phyloP scores from a whole-genome alignment of 495 filamentous ascomycete genomes.

The Penicillium steckii region DNA sequence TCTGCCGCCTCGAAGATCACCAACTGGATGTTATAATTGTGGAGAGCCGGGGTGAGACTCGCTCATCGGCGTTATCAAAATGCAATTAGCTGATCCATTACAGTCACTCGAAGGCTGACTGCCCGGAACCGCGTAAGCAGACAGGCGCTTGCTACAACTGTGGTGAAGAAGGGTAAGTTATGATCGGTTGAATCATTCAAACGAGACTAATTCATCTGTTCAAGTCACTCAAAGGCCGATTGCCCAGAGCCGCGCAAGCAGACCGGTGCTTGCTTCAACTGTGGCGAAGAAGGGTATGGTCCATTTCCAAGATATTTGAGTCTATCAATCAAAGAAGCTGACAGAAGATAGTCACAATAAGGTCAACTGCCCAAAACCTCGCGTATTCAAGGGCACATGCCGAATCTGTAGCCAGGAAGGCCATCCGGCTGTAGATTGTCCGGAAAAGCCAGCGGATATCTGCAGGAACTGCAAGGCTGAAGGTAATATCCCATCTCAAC shows the following conservation, averaged over 20 bases:
- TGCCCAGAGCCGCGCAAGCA: slow-evolving; percentile 45
- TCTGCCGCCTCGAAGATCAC: too few relatives aligned
- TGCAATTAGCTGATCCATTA: neutral
- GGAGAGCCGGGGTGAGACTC: too few relatives aligned
- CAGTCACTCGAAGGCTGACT: slow-evolving; percentile 8
- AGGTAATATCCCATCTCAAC: slow-evolving; percentile 45
- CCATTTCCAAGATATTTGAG: neutral
- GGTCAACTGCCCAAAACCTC: slow-evolving; percentile 64
- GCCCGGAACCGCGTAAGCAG: slow-evolving; percentile 55
- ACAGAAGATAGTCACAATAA: slow-evolving; percentile 53
- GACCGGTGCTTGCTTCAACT: slow-evolving; percentile 64
- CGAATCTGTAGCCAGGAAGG: slow-evolving; percentile 69
- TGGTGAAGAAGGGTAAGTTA: slow-evolving; percentile 53
- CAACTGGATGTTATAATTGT: too few relatives aligned
- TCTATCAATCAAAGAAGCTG: neutral
- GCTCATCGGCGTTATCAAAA: too few relatives aligned
- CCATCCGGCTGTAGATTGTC: slow-evolving; percentile 70
- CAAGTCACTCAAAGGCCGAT: slow-evolving; percentile 52
- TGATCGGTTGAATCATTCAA: neutral
- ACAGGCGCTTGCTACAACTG: slow-evolving; percentile 70
- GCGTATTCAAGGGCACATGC: slow-evolving; percentile 70
- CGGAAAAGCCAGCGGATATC: slow-evolving; percentile 55
- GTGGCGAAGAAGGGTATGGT: slow-evolving; percentile 45
- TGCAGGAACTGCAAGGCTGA: slow-evolving; percentile 77
- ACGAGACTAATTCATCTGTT: neutral